Evolutionary conservation across 768 basidiomycete species (phyloP), one percentile per base, ranked within the genome.

Genomic region (Rhodocollybia butyracea): DNA sequence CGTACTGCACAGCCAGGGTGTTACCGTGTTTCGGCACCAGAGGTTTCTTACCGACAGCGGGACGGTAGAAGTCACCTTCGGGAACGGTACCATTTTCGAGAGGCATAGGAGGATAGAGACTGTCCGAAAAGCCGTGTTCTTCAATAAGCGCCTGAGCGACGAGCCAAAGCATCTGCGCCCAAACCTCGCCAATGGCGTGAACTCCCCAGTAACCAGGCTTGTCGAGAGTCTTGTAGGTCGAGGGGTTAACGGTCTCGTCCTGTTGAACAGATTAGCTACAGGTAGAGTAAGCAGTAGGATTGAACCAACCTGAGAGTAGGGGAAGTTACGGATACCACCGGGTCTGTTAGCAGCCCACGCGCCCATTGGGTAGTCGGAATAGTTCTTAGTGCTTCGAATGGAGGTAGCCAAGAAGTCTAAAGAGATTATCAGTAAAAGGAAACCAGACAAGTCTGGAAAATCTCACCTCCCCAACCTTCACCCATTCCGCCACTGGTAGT

Each of bases 401-500:
- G 83, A 83, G 0, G 94, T 98, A 5, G 94, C 95, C 47, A 97
- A 73, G 74, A 87, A 94, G 63, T 94, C 91, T 77, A 32, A 21
- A 22, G 1, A 19, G 63, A 8, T 13, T 54, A 47, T 15, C 4
- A 42, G 48, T 5, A 55, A 8, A 4, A 46, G 24, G 12, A 8
- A 2, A 26, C n/a, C 13, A 38, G 26, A 13, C 31, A 48, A 3
- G 30, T 3, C 19, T 3, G 7, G 19, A 6, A 0, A 70, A n/a
- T n/a, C 74, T 42, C 54, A 80, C 83, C 86, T 59, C 94, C 94
- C 94, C 94, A 97, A 13, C 94, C 94, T 72, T 97, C 94, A 61
- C 95, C 95, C 95, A 98, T 98, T 24, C 94, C 96, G 36, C 96
- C 96, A 26, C 86, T n/a, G n/a, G n/a, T n/a, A n/a, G n/a, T n/a